phyloP scores from a whole-genome alignment of 352 stramenopile genomes.

The Pythium utonaiense region DNA sequence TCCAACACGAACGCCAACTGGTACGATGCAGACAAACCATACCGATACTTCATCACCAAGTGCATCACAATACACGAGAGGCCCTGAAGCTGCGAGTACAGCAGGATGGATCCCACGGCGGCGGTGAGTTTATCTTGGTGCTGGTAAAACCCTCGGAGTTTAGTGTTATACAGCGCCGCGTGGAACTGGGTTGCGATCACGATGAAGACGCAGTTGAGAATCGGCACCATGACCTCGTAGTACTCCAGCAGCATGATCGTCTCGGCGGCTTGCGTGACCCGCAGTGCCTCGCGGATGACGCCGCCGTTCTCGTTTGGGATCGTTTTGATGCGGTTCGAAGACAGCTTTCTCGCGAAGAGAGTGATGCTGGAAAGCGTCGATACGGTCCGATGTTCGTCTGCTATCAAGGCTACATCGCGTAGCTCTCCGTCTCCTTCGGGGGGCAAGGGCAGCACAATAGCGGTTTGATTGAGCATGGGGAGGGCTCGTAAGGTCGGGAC shows the following conservation, averaged over 20 bases:
- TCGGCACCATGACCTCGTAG: constrained; percentile 10
- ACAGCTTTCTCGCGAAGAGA: too few species aligned
- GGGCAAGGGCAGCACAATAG: too few species aligned
- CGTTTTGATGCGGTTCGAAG: too few species aligned
- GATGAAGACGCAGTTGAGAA: constrained; percentile 11
- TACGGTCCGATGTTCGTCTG: too few species aligned
- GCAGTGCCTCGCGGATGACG: background rate
- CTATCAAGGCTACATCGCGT: too few species aligned
- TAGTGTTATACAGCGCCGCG: constrained; percentile 3
- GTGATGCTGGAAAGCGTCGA: too few species aligned
- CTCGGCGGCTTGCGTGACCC: constrained; percentile 6
- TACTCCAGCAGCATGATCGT: constrained; percentile 19
- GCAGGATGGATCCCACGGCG: background rate
- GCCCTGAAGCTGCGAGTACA: constrained; percentile 9
- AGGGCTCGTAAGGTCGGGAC: too few species aligned
- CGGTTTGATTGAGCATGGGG: too few species aligned
- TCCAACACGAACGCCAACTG: constrained; percentile 19
- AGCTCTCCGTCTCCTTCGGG: too few species aligned
- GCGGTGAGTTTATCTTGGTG: background rate
- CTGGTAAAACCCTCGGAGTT: constrained; percentile 1
- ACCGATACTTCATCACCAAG: constrained; percentile 20
- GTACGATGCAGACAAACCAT: constrained; percentile 9
- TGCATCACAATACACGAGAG: background rate
- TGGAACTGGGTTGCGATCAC: background rate
- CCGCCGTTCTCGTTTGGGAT: too few species aligned